These are phyloP conservation scores for Lagerstroemia speciosa DNA, from an alignment of 345 rosid species.

Conservation along the genomic window DNA sequence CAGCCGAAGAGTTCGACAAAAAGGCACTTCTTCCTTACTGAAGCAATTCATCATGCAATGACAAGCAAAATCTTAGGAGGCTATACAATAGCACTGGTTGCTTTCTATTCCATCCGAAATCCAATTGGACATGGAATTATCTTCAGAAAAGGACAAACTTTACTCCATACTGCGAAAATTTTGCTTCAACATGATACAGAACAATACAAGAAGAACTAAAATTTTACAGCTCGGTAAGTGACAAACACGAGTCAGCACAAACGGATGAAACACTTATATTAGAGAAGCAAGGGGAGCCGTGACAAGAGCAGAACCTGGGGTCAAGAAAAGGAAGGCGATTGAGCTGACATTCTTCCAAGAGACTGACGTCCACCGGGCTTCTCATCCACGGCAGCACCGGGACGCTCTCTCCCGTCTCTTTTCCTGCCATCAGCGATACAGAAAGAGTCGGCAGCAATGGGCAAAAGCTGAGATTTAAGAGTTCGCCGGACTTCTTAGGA, in stretches of 20 bases:
- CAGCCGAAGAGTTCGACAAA: not conserved
- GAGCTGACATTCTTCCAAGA: constrained; percentile 42
- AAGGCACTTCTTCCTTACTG: not conserved
- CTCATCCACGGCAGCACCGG: constrained; percentile 94
- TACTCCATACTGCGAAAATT: not conserved
- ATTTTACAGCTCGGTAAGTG: not conserved
- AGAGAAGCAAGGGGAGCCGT: not conserved
- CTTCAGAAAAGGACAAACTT: not conserved
- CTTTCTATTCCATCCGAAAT: not conserved
- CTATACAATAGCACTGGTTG: not conserved
- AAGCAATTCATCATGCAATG: not conserved
- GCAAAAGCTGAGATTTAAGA: not conserved
- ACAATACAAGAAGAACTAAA: not conserved
- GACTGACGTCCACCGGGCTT: constrained; percentile 57
- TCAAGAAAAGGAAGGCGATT: constrained; percentile 64
- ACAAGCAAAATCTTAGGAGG: not conserved
- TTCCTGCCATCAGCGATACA: constrained; percentile 7
- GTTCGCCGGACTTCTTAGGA: too few relatives aligned
- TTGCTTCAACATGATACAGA: not conserved
- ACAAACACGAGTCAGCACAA: not conserved
- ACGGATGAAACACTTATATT: not conserved
- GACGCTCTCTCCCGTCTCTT: constrained; percentile 22
- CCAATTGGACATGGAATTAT: not conserved
- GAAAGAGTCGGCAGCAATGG: not conserved
- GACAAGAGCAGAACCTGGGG: constrained; percentile 37